Evolutionary conservation across 2,329 filamentous ascomycete genomes (phyloP).

Genomic region (Colletotrichum melonis): DNA sequence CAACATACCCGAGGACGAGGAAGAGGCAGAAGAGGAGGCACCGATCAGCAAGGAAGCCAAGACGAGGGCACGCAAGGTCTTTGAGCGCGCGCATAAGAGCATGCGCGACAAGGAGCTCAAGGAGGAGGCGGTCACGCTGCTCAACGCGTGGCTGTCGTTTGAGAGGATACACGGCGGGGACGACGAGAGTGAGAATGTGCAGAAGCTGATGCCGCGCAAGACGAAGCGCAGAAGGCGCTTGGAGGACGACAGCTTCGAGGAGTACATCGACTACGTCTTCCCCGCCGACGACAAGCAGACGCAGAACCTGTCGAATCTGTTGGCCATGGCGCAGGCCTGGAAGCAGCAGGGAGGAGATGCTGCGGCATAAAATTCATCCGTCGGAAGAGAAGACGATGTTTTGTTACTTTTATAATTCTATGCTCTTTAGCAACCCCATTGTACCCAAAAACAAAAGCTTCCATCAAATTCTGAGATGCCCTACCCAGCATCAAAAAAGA

Average conservation of each 20-base stretch:
- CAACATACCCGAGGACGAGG: constrained; percentile 83
- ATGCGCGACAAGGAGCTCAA: constrained; percentile 93
- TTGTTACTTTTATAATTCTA: background rate
- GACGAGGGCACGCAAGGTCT: constrained; percentile 82
- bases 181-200: constrained; percentile 83
- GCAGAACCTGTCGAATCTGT: constrained; percentile 83
- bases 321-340: constrained; percentile 90
- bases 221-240: constrained; percentile 93
- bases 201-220: constrained; percentile 92
- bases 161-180: constrained; percentile 84
- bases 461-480: background rate
- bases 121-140: constrained; percentile 90
- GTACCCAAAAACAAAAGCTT: background rate
- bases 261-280: constrained; percentile 98
- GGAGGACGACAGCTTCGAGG: constrained; percentile 94
- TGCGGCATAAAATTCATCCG: background rate
- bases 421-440: no score
- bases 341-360: constrained; percentile 70
- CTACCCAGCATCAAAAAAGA: background rate
- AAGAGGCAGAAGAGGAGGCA: constrained; percentile 71
- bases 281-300: constrained; percentile 92
- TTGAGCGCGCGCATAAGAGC: constrained; percentile 84
- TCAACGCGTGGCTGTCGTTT: constrained; percentile 93
- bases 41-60: constrained; percentile 87
- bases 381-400: background rate